Percentiles rank a stretch among this genome's conserved stretches.
These are phyloP conservation scores for Nidularia pulvinata DNA, from an alignment of 768 basidiomycete genomes.

Conservation along the genomic window DNA sequence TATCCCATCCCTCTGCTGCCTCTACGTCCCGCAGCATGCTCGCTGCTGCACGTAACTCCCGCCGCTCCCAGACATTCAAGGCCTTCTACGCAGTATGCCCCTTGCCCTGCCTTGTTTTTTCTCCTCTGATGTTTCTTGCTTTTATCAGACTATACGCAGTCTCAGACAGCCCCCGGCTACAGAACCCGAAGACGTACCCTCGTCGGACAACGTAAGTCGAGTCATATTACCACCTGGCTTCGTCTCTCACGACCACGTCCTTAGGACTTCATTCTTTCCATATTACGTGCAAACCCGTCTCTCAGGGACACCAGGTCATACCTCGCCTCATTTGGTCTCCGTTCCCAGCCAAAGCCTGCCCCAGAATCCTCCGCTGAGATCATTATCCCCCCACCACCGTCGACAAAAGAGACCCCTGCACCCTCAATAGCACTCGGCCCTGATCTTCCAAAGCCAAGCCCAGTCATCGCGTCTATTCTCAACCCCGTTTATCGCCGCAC, in stretches of 20 bases:
- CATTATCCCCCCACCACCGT: slow-evolving; percentile 21
- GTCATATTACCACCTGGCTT: slow-evolving; percentile 3
- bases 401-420: slow-evolving; percentile 18
- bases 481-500: slow-evolving; percentile 85
- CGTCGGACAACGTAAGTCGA: slow-evolving; percentile 50
- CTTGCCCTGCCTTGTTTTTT: slow-evolving; percentile 8
- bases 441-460: slow-evolving; percentile 42
- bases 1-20: slow-evolving; percentile 25
- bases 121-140: slow-evolving; percentile 1
- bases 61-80: slow-evolving; percentile 37
- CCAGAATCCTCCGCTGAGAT: slow-evolving; percentile 17
- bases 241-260: slow-evolving; percentile 7
- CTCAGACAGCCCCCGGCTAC: slow-evolving; percentile 28
- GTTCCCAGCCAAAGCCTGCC: slow-evolving; percentile 36
- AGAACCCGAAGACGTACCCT: slow-evolving; percentile 34
- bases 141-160: slow-evolving; percentile 38
- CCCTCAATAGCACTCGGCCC: slow-evolving; percentile 30
- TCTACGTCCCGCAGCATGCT: slow-evolving; percentile 22
- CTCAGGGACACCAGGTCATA: slow-evolving; percentile 89
- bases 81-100: slow-evolving; percentile 58
- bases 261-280: slow-evolving; percentile 96
- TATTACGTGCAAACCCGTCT: slow-evolving; percentile 92
- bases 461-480: slow-evolving; percentile 73
- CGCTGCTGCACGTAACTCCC: slow-evolving; percentile 27
- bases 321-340: slow-evolving; percentile 86